Conservation (phyloP, 352 stramenopile genomes). For the Pythium aphanidermatum region DNA sequence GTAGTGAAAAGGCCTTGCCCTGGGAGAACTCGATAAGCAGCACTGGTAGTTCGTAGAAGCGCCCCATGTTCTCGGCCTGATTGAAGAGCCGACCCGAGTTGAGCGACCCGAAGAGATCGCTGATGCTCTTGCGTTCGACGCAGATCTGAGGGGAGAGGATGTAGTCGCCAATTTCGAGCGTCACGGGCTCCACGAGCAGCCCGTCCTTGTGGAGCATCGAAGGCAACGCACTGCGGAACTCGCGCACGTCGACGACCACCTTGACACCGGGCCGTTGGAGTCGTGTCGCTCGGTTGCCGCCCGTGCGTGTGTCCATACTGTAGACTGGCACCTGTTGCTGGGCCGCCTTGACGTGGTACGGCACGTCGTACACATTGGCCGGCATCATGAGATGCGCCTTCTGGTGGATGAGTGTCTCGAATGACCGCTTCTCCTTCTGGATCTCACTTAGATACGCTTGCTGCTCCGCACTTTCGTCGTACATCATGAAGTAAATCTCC, state of each 20-base stretch:
- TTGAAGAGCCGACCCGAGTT: conserved; percentile 94
- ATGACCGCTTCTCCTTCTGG: conserved; percentile 93
- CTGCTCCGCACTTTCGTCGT: conserved; percentile 95
- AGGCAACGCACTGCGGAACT: conserved; percentile 95
- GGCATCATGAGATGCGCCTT: conserved; percentile 90
- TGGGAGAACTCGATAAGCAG: conserved; percentile 96
- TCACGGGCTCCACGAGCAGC: conserved; percentile 91
- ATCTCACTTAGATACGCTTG: conserved; percentile 94
- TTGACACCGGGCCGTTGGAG: conserved; percentile 40
- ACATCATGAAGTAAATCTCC: conserved; percentile 95
- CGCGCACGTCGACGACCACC: conserved; percentile 94
- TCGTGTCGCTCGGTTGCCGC: conserved; percentile 25
- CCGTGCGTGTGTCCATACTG: conserved; percentile 79
- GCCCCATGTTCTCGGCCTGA: conserved; percentile 86
- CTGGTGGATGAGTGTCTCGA: conserved; percentile 95
- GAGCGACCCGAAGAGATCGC: conserved; percentile 96
- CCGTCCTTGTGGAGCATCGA: conserved; percentile 96
- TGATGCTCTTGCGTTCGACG: conserved; percentile 94
- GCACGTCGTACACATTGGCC: conserved; percentile 81
- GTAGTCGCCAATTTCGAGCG: conserved; percentile 96
- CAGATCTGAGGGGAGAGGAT: conserved; percentile 97
- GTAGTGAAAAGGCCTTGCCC: conserved; percentile 83
- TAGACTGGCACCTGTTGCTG: conserved; percentile 45
- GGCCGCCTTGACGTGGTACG: conserved; percentile 67
- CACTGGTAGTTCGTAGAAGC: conserved; percentile 84